Base-by-base conservation (phyloP, 352 stramenopile genomes). In the Phytophthora boehmeriae region DNA sequence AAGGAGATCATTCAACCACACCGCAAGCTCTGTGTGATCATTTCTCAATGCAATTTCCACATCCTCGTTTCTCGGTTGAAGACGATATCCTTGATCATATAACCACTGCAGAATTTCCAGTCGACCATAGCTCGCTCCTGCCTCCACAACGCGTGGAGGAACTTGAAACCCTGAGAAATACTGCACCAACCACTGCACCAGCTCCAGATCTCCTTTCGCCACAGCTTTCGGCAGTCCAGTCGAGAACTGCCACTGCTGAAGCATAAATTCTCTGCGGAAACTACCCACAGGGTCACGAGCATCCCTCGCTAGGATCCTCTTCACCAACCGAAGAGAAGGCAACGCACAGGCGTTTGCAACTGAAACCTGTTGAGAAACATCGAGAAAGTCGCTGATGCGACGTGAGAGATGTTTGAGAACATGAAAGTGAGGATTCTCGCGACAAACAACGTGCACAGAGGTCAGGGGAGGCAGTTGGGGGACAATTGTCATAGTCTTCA, bases 201-300 rank as follows among this genome's bases (percentile, higher is more conserved):
- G 34, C 22, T 46, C 48, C 28, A 57, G 19, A 39, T 57, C 50
- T 20, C 50, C 50, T 17, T 10, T 19, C 8, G 38, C 36, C 16
- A 57, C 28, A 17, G 50, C 50, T 5, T 42, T 34, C 1, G 38
- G 50, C 23, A 57, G 35, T 41, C 50, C 38, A 11, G 50, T 57
- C n/a, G 23, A 57, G 25, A 57, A 57, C 23, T 49, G 38, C 50
- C 50, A 57, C n/a, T 57, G 50, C 8, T 17, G 36, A 19, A 45
- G 48, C 23, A 57, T 48, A 1, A 28, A 27, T 0, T 48, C 36
- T 19, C 38, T 49, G n/a, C 17, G 44, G 22, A 57, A 30, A 28
- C 36, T 48, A 8, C n/a, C n/a, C 6, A 34, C 20, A 14, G 36
- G 36, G 39, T 57, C 36, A 57, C 35, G 10, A 20, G 25, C 35